Base-by-base conservation (phyloP, 345 rosid species). In the Citropsis articulata region DNA sequence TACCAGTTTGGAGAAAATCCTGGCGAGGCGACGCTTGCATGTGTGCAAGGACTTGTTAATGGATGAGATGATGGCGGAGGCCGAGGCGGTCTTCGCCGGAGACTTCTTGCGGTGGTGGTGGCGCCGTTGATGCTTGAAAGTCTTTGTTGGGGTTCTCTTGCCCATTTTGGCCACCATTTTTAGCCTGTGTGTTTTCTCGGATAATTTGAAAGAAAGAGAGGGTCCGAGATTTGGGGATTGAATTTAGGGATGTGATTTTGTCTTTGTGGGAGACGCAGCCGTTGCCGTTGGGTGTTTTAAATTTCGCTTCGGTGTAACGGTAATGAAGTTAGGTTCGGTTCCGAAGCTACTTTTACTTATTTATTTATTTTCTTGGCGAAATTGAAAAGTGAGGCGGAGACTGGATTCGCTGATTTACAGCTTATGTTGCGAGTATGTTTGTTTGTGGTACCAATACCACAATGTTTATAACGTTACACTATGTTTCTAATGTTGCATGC, bases 301-400 rank as follows among this genome's bases (percentile, higher is more conserved):
- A 86, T 42, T 78, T 66, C 53, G 94, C 90, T 63, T 88, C 87
- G 94, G 97, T 18, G 75, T 66, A 94, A 94, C 97, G 98, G 94
- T 89, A 82, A 75, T 40, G 53, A 60, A 57, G 59, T 36, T 75
- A 74, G 94, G 96, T 82, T 88, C 88, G 93, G 94, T 71, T 13
- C 85, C 91, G 84, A 88, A 83, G 87, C 86, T 76, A 64, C 33
- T 40, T 2, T 57, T 10, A 19, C 8, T 38, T 40, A 8, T 50
- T 42, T 40, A 9, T 9, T 42, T 12, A 1, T 1, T 42, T 12
- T 12, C 13, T 45, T 1, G 5, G 27, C 50, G 0, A 57, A 68
- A 69, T 4, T 28, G 14, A 28, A 63, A 63, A 14, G 55, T 5
- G 48, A 66, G 45, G 45, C 50, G n/a, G 18, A n/a, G 48, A 10